Percentiles rank a stretch among this genome's conserved stretches.
Conservation (phyloP, 2,329 filamentous ascomycete species). For the Pleomassaria siparia region DNA sequence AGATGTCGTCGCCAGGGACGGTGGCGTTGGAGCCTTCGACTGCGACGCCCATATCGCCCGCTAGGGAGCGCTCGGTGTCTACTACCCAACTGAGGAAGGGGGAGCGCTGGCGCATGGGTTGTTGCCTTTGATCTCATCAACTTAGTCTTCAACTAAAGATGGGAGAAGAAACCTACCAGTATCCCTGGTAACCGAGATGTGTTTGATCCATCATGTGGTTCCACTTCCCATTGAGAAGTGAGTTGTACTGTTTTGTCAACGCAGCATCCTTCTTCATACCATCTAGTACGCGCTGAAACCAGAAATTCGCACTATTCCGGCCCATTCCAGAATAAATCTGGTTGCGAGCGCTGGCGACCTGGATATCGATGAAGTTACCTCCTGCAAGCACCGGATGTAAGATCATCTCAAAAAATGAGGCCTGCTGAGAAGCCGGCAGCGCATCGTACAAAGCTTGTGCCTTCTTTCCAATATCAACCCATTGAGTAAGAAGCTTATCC, state of each 20-base stretch:
- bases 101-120: constrained; percentile 70
- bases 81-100: constrained; percentile 64
- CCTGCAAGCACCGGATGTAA: constrained; percentile 63
- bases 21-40: constrained; percentile 68
- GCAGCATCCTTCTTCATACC: constrained; percentile 41
- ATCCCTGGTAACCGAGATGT: constrained; percentile 44
- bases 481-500: constrained; percentile 58
- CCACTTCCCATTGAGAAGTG: constrained; percentile 42
- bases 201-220: constrained; percentile 46
- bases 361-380: constrained; percentile 56
- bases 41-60: constrained; percentile 64
- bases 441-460: constrained; percentile 60
- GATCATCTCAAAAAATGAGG: constrained; percentile 65
- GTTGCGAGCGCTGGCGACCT: constrained; percentile 41
- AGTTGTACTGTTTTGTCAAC: constrained; percentile 39
- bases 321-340: constrained; percentile 40
- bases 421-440: constrained; percentile 52
- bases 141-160: constrained; percentile 8
- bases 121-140: constrained; percentile 55
- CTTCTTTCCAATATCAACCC: constrained; percentile 54
- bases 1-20: constrained; percentile 67
- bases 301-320: constrained; percentile 43
- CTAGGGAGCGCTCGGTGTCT: constrained; percentile 57
- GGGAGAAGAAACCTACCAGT: constrained; percentile 45
- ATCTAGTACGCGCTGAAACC: constrained; percentile 40